These are phyloP conservation scores for Oryza meridionalis DNA, from an alignment of 176 grass and related monocot species.

Conservation along the genomic window DNA sequence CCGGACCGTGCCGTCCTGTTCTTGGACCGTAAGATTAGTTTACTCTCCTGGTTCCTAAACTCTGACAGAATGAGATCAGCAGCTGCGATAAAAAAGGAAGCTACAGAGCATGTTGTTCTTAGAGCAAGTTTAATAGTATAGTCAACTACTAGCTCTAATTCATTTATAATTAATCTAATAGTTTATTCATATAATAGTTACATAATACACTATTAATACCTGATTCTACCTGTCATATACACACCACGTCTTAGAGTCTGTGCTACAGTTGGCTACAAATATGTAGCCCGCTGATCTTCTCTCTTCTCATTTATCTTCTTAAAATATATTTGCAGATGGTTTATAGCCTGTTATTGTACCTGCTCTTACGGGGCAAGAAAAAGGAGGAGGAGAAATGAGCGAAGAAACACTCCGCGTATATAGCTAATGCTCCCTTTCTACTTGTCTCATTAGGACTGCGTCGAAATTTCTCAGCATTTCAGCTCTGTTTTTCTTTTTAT, in stretches of 20 bases:
- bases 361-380: slow-evolving; percentile 26
- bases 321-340: too few relatives aligned
- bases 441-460: not conserved
- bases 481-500: not conserved
- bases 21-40: slow-evolving; percentile 8
- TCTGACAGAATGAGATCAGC: not conserved
- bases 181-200: too few relatives aligned
- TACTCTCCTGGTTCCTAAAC: not conserved
- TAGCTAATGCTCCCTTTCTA: not conserved
- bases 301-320: too few relatives aligned
- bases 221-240: too few relatives aligned
- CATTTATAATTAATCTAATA: too few relatives aligned
- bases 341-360: too few relatives aligned
- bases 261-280: too few relatives aligned
- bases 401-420: not conserved
- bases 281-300: too few relatives aligned
- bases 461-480: not conserved
- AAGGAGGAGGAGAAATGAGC: not conserved
- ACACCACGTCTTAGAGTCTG: too few relatives aligned
- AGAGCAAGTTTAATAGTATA: too few relatives aligned
- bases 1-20: not conserved
- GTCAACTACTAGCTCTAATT: too few relatives aligned
- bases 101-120: not conserved
- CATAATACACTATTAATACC: too few relatives aligned
- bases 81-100: not conserved